A percentile compares a stretch with the other conserved stretches of the same genome.
phyloP scores from a whole-genome alignment of 2,329 filamentous ascomycete species.

The Ophiostoma sp. region DNA sequence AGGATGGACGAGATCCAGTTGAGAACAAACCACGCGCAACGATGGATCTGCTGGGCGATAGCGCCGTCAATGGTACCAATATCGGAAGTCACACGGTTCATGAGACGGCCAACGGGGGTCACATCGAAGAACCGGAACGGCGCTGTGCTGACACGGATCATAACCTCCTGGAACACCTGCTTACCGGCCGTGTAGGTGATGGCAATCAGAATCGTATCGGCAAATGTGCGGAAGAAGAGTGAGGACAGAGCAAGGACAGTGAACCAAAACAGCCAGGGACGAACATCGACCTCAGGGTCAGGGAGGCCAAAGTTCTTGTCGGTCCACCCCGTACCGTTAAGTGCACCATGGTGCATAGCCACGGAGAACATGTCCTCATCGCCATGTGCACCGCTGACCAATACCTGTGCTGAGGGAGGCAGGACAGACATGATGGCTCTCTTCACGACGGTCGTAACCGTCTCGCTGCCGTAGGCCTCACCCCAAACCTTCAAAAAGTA shows the following conservation, averaged over 20 bases:
- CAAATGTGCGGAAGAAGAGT: slow-evolving; percentile 59
- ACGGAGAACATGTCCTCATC: slow-evolving; percentile 19
- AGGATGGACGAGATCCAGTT: slow-evolving; percentile 71
- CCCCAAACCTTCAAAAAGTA: slow-evolving; percentile 90
- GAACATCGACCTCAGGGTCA: slow-evolving; percentile 64
- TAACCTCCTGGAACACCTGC: slow-evolving; percentile 69
- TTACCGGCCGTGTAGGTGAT: slow-evolving; percentile 79
- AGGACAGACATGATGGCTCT: slow-evolving; percentile 21
- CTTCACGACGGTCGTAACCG: slow-evolving; percentile 25
- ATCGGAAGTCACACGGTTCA: slow-evolving; percentile 89
- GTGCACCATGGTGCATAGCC: neutral
- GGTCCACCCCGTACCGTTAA: slow-evolving; percentile 30
- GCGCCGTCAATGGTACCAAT: slow-evolving; percentile 87
- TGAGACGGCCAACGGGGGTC: slow-evolving; percentile 82
- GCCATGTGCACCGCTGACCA: neutral
- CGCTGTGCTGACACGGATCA: slow-evolving; percentile 72
- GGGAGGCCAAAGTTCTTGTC: slow-evolving; percentile 54
- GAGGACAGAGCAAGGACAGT: slow-evolving; percentile 63
- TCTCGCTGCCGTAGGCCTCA: slow-evolving; percentile 61
- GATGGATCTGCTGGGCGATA: slow-evolving; percentile 72
- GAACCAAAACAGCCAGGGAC: slow-evolving; percentile 73
- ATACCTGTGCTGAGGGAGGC: slow-evolving; percentile 4
- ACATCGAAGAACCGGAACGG: slow-evolving; percentile 91
- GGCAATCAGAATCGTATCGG: slow-evolving; percentile 68
- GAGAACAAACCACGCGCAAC: slow-evolving; percentile 69